These are phyloP conservation scores for Blastosporella zonata DNA, from an alignment of 1,284 basidiomycete species.

Conservation along the genomic window DNA sequence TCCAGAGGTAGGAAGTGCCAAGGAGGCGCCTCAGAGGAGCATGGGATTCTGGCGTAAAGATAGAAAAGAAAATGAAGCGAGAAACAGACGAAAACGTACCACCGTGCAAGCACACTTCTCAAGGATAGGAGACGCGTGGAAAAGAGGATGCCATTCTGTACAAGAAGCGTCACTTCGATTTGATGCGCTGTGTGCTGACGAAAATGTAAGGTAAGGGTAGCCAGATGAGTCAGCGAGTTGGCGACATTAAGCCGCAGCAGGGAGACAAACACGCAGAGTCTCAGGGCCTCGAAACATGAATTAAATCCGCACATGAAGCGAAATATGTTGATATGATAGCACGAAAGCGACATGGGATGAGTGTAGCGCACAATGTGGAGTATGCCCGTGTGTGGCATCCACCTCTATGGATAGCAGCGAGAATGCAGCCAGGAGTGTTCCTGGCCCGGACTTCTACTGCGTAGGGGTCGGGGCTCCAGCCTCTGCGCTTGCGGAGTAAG, in stretches of 20 bases:
- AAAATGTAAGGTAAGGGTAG: not conserved
- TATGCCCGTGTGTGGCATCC: not conserved
- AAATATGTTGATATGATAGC: not conserved
- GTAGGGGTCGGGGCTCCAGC: conserved; percentile 17
- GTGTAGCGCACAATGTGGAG: not conserved
- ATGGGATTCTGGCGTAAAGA: conserved; percentile 17
- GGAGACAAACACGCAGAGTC: not conserved
- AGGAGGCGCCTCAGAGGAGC: conserved; percentile 16
- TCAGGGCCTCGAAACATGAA: not conserved
- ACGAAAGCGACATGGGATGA: not conserved
- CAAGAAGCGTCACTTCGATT: conserved; percentile 2
- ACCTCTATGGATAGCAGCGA: not conserved
- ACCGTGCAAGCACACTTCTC: not conserved
- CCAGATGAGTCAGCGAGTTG: conserved; percentile 3
- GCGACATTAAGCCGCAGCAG: not conserved
- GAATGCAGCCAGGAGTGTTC: not conserved
- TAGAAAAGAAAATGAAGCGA: not conserved
- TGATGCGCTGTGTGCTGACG: conserved; percentile 7
- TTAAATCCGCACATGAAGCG: not conserved
- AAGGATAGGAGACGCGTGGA: not conserved
- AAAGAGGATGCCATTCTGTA: conserved; percentile 9
- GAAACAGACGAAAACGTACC: not conserved
- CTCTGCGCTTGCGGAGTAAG: conserved; percentile 33
- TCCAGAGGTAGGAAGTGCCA: conserved; percentile 14
- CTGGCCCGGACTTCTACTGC: conserved; percentile 4